These are phyloP conservation scores for Chaetomium sp. DNA, from an alignment of 2,329 filamentous ascomycete species.

Conservation along the genomic window DNA sequence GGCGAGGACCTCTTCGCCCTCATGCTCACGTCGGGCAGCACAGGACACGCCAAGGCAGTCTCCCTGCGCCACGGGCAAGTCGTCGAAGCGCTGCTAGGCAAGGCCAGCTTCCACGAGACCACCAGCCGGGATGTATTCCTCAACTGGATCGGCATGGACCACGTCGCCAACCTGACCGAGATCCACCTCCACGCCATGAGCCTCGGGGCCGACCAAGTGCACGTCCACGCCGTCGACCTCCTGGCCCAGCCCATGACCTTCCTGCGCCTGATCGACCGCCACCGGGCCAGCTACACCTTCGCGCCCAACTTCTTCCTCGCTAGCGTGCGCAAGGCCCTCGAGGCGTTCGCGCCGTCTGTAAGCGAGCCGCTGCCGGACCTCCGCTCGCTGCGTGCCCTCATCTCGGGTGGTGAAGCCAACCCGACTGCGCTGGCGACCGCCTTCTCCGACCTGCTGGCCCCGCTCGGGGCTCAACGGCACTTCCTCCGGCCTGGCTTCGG, in stretches of 20 bases:
- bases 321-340: slow-evolving; percentile 5
- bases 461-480: slow-evolving; percentile 28
- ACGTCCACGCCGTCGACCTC: slow-evolving; percentile 37
- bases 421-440: slow-evolving; percentile 26
- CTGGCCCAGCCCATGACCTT: slow-evolving; percentile 31
- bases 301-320: slow-evolving; percentile 35
- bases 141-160: slow-evolving; percentile 48
- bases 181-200: slow-evolving; percentile 44
- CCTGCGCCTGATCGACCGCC: slow-evolving; percentile 33
- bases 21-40: slow-evolving; percentile 49
- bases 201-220: slow-evolving; percentile 38
- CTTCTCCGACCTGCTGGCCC: slow-evolving; percentile 25
- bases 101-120: slow-evolving; percentile 25
- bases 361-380: slow-evolving; percentile 16
- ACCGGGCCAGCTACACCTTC: slow-evolving; percentile 38
- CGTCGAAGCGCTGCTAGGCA: slow-evolving; percentile 36
- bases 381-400: slow-evolving; percentile 12
- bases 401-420: slow-evolving; percentile 44
- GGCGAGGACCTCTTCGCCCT: slow-evolving; percentile 23
- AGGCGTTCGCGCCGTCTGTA: too few relatives aligned
- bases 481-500: slow-evolving; percentile 39
- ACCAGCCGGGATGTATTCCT: slow-evolving; percentile 32
- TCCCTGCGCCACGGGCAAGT: slow-evolving; percentile 37
- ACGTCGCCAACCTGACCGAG: slow-evolving; percentile 46
- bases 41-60: slow-evolving; percentile 47